Conservation (phyloP, 2,329 filamentous ascomycete species). For the Penicillium sp. region DNA sequence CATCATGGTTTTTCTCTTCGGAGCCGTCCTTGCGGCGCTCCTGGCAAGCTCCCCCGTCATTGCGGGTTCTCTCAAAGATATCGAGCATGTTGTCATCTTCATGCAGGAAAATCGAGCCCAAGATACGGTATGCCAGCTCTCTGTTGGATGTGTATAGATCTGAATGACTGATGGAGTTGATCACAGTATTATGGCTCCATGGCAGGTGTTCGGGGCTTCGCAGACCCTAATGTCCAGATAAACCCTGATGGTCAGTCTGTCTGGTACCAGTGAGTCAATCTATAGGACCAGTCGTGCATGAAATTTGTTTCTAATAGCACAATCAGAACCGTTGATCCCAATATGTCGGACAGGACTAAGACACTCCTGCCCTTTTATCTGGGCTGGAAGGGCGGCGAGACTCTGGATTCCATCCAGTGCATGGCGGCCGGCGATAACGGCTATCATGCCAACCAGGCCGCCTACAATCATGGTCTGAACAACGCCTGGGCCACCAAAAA, state of each 20-base stretch:
- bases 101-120: slow-evolving; percentile 58
- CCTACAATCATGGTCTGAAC: slow-evolving; percentile 57
- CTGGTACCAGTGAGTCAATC: slow-evolving; percentile 52
- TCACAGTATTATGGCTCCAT: slow-evolving; percentile 60
- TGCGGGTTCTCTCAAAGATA: slow-evolving; percentile 53
- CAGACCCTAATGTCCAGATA: slow-evolving; percentile 59
- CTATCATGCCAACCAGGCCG: slow-evolving; percentile 57
- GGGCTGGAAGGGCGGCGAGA: slow-evolving; percentile 59
- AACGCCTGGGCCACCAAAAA: slow-evolving; percentile 60
- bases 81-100: slow-evolving; percentile 62
- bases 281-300: background rate
- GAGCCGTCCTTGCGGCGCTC: slow-evolving; percentile 20
- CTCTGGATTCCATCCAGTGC: slow-evolving; percentile 58
- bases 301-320: background rate
- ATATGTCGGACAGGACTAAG: slow-evolving; percentile 47
- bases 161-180: slow-evolving; percentile 13
- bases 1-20: slow-evolving; percentile 18
- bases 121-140: slow-evolving; percentile 36
- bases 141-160: background rate
- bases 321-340: slow-evolving; percentile 41
- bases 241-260: slow-evolving; percentile 51
- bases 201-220: slow-evolving; percentile 60
- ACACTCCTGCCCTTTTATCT: slow-evolving; percentile 59
- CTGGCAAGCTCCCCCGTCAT: slow-evolving; percentile 23
- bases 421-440: slow-evolving; percentile 58